Evolutionary conservation across 2,329 filamentous ascomycete species (phyloP).

Genomic region (Alternaria hordeiaustralica): DNA sequence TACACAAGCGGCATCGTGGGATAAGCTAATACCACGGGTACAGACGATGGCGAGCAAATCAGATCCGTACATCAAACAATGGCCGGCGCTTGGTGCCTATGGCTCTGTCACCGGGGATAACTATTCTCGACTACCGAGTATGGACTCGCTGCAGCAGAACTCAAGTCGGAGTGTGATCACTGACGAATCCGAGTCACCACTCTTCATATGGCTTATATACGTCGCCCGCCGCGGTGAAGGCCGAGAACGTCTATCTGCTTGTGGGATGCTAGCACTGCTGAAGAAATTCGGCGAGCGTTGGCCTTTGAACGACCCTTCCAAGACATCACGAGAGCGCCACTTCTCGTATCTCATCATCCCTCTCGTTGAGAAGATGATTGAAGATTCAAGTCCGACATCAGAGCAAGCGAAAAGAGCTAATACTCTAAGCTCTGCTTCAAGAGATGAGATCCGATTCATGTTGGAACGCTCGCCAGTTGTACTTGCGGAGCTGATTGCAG

Average conservation of each 20-base stretch:
- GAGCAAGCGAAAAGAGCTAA: conserved; percentile 33
- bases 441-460: conserved; percentile 37
- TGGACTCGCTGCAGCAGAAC: conserved; percentile 38
- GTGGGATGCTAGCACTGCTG: conserved; percentile 48
- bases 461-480: conserved; percentile 71
- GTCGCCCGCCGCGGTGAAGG: conserved; percentile 52
- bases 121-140: conserved; percentile 40
- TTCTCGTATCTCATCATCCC: conserved; percentile 56
- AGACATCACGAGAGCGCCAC: conserved; percentile 50
- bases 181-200: conserved; percentile 54
- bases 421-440: conserved; percentile 55
- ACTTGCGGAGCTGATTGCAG: conserved; percentile 78
- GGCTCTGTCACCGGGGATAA: conserved; percentile 33
- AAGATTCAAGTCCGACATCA: conserved; percentile 40
- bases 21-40: conserved; percentile 47
- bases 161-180: conserved; percentile 40
- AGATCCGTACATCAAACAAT: conserved; percentile 51
- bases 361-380: conserved; percentile 56
- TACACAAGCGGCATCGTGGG: conserved; percentile 33
- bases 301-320: conserved; percentile 46
- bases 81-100: conserved; percentile 52
- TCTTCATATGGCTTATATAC: conserved; percentile 57
- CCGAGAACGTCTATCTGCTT: conserved; percentile 50
- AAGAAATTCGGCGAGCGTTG: conserved; percentile 47
- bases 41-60: conserved; percentile 48